These are phyloP conservation scores for Serendipita sp. DNA, from an alignment of 768 basidiomycete species.

Conservation along the genomic window DNA sequence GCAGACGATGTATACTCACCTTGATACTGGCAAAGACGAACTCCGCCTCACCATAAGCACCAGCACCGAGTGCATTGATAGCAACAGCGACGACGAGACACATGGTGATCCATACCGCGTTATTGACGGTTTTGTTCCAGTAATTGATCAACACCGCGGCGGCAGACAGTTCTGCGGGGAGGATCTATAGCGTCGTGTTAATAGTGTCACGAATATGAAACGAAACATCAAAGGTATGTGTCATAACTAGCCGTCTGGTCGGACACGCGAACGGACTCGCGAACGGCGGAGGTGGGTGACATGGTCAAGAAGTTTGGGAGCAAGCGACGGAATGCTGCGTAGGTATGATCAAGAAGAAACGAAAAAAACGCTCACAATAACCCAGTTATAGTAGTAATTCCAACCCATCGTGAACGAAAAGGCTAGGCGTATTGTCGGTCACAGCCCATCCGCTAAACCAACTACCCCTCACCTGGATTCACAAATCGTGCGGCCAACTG, in stretches of 20 bases:
- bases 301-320: too few species aligned
- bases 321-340: too few species aligned
- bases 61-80: constrained; percentile 64
- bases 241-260: too few species aligned
- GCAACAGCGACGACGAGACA: constrained; percentile 57
- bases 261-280: too few species aligned
- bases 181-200: constrained; percentile 19
- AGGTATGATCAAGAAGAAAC: too few species aligned
- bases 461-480: constrained; percentile 26
- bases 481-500: constrained; percentile 71
- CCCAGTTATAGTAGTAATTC: constrained; percentile 37
- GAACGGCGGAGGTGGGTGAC: too few species aligned
- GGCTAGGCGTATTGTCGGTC: constrained; percentile 20
- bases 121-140: constrained; percentile 45
- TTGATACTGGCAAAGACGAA: constrained; percentile 32
- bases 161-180: constrained; percentile 61
- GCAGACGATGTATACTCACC: constrained; percentile 5
- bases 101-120: constrained; percentile 68
- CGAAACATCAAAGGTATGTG: too few species aligned
- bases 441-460: constrained; percentile 7
- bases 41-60: constrained; percentile 53
- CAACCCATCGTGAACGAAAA: constrained; percentile 42
- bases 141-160: constrained; percentile 63
- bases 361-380: constrained; percentile 13
- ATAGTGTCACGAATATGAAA: too few species aligned